phyloP scores from a whole-genome alignment of 2,329 filamentous ascomycete genomes.

The Fusarium papillatum region DNA sequence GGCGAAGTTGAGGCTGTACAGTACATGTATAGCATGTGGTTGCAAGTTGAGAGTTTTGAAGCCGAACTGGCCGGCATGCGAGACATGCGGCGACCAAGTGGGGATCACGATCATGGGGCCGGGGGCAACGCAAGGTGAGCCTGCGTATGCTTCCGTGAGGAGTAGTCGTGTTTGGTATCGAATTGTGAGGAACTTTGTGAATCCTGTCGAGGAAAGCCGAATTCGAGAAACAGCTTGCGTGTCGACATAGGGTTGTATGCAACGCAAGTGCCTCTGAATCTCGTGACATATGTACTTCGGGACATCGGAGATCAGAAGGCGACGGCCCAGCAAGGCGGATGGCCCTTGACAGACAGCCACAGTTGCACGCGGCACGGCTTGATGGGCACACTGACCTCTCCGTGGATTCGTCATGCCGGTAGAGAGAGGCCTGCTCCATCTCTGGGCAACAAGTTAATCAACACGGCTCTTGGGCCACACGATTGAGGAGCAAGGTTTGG shows the following conservation, averaged over 20 bases:
- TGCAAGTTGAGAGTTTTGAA: constrained; percentile 5
- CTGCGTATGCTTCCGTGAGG: not conserved
- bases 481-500: not conserved
- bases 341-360: constrained; percentile 7
- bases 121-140: constrained; percentile 8
- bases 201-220: not conserved
- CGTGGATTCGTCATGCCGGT: not conserved
- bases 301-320: not conserved
- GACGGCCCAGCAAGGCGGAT: constrained; percentile 3
- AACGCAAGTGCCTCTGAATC: not conserved
- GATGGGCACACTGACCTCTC: not conserved
- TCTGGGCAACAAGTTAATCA: not conserved
- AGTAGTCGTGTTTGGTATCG: not conserved
- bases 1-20: not conserved
- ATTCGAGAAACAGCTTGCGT: not conserved
- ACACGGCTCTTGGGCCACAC: not conserved
- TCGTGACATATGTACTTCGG: not conserved
- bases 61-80: constrained; percentile 3
- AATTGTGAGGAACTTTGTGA: not conserved
- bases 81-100: constrained; percentile 14
- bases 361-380: constrained; percentile 2
- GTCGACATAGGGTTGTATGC: not conserved
- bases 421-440: not conserved
- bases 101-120: constrained; percentile 24
- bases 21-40: not conserved